Evolutionary conservation across 345 rosid genomes (phyloP), one percentile per base, ranked within the genome.

Genomic region (Dimocarpus longan): DNA sequence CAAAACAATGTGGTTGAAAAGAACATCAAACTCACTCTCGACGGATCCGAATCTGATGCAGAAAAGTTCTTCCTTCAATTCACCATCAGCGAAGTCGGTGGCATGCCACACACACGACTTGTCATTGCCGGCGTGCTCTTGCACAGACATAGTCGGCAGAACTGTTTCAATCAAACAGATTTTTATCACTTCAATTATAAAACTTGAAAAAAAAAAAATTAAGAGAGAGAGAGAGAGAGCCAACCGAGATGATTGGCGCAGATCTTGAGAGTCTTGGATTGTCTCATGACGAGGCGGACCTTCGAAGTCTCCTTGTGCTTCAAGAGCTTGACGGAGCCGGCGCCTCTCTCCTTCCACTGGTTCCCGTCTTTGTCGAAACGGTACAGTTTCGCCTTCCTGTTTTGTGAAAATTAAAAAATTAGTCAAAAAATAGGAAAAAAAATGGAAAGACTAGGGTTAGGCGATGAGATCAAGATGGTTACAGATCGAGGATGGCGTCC

Each of bases 311-410:
- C 89, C 73, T 92, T 93, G 78, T 96, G 99, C 76, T 93, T 94
- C 82, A 96, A 83, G 18, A 96, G 83, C 93, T 91, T 96, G 48
- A 96, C 98, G 40, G 90, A 87, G 50, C 99, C 99, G 16, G 89
- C 95, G 32, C 99, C 98, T 81, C 99, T 87, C 87, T 95, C 99
- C 67, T 95, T 95, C 98, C 98, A 95, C 86, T 91, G 97, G 64
- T 80, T 88, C 15, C 89, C 93, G 4, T 93, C 95, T 81, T 95
- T 93, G 78, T 93, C 97, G 64, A 87, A 95, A 44, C 98, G 87
- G 78, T 96, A 96, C 60, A 94, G 82, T 84, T 96, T 96, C 62
- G 99, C 82, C 80, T 96, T 96, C 90, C 99, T 96, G 24, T 16
- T 21, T 32, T 32, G 1, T 32, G 37, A 32, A 32, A 32, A 32